These are phyloP conservation scores for Senna siamea DNA, from an alignment of 306 rosid genomes.

Conservation along the genomic window DNA sequence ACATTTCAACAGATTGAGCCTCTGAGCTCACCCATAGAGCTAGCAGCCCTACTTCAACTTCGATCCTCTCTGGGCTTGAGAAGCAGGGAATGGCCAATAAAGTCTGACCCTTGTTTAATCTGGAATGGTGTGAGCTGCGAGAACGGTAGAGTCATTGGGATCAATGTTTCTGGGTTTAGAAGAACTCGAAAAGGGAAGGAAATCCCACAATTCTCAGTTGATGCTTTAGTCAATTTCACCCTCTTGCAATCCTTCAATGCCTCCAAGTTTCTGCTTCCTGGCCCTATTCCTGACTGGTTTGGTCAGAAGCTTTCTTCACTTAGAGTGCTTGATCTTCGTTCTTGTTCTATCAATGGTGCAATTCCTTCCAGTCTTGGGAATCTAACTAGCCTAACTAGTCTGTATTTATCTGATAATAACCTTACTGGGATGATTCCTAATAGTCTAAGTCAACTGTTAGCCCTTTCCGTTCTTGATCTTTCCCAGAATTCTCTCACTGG, in stretches of 20 bases:
- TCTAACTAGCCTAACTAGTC: conserved; percentile 61
- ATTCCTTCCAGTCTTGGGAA: conserved; percentile 75
- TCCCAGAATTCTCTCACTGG: conserved; percentile 64
- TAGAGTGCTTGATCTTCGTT: conserved; percentile 79
- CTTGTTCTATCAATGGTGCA: conserved; percentile 64
- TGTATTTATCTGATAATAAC: conserved; percentile 70
- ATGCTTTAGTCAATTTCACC: conserved; percentile 77
- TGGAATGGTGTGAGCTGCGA: conserved; percentile 74
- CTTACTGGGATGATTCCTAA: conserved; percentile 70
- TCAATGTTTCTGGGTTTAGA: conserved; percentile 80
- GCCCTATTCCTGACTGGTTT: conserved; percentile 77
- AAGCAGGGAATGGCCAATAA: conserved; percentile 84
- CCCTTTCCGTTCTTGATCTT: conserved; percentile 77
- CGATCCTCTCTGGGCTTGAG: conserved; percentile 84
- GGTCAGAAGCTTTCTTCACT: conserved; percentile 56
- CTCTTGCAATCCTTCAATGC: conserved; percentile 75
- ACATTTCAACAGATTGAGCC: conserved; percentile 71
- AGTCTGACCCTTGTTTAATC: conserved; percentile 70
- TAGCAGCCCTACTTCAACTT: conserved; percentile 66
- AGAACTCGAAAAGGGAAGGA: conserved; percentile 72
- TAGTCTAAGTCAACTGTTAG: conserved; percentile 56
- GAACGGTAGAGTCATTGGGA: conserved; percentile 78
- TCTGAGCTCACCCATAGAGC: conserved; percentile 57
- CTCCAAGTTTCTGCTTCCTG: conserved; percentile 75
- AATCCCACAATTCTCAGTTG: conserved; percentile 76